Conservation (phyloP, 1,139 yeast species). For the Scheffersomyces parashehatae region DNA sequence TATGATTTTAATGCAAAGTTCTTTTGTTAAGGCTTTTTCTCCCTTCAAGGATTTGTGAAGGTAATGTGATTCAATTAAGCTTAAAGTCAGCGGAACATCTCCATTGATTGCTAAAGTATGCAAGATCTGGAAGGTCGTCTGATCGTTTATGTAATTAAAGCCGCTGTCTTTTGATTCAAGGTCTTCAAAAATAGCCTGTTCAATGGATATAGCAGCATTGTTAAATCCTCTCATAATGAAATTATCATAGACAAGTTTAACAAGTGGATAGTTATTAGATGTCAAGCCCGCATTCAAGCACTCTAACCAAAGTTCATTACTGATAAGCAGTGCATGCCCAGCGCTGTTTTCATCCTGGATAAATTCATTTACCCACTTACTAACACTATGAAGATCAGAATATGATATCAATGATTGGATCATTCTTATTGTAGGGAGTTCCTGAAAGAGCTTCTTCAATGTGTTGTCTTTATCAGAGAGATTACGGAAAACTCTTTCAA, state of each 20-base stretch:
- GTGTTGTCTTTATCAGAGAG: neutral
- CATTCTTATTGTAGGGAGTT: constrained; percentile 5
- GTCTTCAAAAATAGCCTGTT: constrained; percentile 22
- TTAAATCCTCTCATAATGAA: constrained; percentile 32
- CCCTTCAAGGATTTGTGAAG: constrained; percentile 35
- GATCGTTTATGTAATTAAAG: constrained; percentile 9
- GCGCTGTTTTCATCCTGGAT: constrained; percentile 2
- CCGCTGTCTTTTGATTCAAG: constrained; percentile 5
- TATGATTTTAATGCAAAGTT: constrained; percentile 33
- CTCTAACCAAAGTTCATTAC: constrained; percentile 20
- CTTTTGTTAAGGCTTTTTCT: constrained; percentile 33
- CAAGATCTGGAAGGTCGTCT: constrained; percentile 22
- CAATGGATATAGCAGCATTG: constrained; percentile 21
- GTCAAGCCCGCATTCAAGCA: constrained; percentile 25
- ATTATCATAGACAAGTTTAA: constrained; percentile 27
- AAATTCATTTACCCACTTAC: constrained; percentile 13
- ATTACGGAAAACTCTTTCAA: constrained; percentile 9
- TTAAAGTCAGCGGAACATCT: constrained; percentile 36
- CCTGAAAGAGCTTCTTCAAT: constrained; percentile 1
- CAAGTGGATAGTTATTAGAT: constrained; percentile 27
- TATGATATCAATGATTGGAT: constrained; percentile 6
- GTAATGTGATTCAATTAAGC: constrained; percentile 39
- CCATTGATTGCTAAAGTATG: constrained; percentile 38
- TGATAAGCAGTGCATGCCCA: constrained; percentile 4
- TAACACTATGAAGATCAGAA: constrained; percentile 22